phyloP scores from a whole-genome alignment of 2,329 filamentous ascomycete genomes.

The Neonectria hederae region DNA sequence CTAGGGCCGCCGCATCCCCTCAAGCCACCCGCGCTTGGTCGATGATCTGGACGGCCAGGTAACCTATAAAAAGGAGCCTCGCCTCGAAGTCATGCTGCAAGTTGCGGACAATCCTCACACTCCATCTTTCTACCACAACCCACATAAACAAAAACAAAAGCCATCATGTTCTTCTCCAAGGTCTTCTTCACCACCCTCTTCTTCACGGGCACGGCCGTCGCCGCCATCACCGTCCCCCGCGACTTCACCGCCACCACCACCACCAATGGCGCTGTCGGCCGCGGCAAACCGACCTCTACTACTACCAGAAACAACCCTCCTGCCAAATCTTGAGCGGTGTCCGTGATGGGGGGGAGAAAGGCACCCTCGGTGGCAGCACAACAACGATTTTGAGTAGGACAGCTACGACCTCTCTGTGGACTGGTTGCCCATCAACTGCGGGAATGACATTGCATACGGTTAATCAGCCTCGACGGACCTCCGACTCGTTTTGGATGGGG shows the following conservation, averaged over 20 bases:
- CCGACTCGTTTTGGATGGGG: no score
- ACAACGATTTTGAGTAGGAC: no score
- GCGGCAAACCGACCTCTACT: background rate
- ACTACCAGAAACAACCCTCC: background rate
- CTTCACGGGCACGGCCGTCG: background rate
- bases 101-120: background rate
- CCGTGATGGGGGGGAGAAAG: no score
- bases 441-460: no score
- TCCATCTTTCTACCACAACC: background rate
- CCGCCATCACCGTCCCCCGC: constrained; percentile 19
- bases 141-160: background rate
- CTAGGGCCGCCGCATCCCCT: background rate
- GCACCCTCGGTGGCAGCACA: no score
- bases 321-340: background rate
- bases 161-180: background rate
- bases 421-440: no score
- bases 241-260: constrained; percentile 27
- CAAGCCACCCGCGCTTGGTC: background rate
- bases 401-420: no score
- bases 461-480: no score
- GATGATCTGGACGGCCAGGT: background rate
- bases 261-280: constrained; percentile 11
- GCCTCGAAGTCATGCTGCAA: background rate
- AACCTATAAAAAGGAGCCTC: background rate
- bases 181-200: background rate